phyloP scores from a whole-genome alignment of 2,329 filamentous ascomycete species.

The Fusarium nisikadoi region DNA sequence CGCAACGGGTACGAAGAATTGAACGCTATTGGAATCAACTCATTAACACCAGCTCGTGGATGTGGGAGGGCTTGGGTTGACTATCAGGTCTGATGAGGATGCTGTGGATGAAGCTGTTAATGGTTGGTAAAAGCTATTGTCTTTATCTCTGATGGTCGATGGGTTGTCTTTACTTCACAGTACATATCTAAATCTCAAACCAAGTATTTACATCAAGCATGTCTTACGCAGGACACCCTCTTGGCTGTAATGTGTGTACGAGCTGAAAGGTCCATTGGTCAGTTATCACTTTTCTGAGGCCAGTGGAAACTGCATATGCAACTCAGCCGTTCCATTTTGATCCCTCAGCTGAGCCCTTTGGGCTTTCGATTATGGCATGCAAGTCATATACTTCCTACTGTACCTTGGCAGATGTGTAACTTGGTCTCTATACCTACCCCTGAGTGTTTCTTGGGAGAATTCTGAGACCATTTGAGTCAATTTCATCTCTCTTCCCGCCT shows the following conservation, averaged over 20 bases:
- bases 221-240: background rate
- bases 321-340: background rate
- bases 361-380: background rate
- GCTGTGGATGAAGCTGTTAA: too few relatives aligned
- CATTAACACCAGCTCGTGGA: too few relatives aligned
- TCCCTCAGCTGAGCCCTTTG: background rate
- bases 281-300: background rate
- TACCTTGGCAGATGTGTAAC: background rate
- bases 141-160: background rate
- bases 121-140: background rate
- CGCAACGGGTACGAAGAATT: background rate
- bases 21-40: background rate
- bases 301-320: background rate
- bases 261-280: background rate
- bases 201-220: background rate
- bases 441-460: background rate
- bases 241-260: background rate
- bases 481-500: background rate
- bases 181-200: background rate
- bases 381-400: background rate
- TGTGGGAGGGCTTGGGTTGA: background rate
- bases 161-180: background rate
- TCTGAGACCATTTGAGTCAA: background rate
- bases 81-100: too few relatives aligned
- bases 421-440: background rate